Percentiles rank a stretch among this genome's conserved stretches.
These are phyloP conservation scores for Fraxinus cuspidata DNA, from an alignment of 257 asterid genomes.

Conservation along the genomic window DNA sequence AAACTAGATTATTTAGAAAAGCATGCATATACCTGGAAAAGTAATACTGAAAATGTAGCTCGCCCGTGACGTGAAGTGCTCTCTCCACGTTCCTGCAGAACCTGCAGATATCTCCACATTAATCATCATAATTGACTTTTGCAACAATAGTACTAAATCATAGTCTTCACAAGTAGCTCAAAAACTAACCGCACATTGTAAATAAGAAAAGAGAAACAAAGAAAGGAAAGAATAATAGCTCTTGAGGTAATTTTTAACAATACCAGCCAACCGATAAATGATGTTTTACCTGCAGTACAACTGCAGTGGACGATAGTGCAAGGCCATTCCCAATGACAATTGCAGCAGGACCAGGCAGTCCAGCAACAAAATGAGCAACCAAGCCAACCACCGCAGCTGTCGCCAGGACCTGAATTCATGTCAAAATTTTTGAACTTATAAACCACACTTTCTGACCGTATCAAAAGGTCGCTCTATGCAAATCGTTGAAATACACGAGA, in stretches of 20 bases:
- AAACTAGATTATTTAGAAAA: conserved; percentile 8
- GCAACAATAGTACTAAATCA: conserved; percentile 2
- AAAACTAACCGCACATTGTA: not conserved
- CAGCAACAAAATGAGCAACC: conserved; percentile 74
- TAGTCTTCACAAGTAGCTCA: not conserved
- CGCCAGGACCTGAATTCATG: conserved; percentile 71
- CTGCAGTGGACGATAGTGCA: conserved; percentile 98
- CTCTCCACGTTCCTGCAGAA: conserved; percentile 98
- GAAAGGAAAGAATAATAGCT: not conserved
- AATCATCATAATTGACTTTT: conserved; percentile 30
- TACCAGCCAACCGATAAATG: conserved; percentile 6
- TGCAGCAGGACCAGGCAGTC: conserved; percentile 95
- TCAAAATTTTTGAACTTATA: conserved; percentile 16
- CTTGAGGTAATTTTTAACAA: conserved; percentile 1
- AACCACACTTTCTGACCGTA: conserved; percentile 6
- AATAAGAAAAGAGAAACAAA: not conserved
- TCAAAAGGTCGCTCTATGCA: conserved; percentile 7
- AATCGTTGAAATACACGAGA: conserved; percentile 12
- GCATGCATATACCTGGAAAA: conserved; percentile 74
- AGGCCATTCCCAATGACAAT: conserved; percentile 98
- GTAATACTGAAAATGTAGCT: conserved; percentile 94
- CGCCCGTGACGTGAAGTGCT: conserved; percentile 99
- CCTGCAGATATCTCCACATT: conserved; percentile 55
- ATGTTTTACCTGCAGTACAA: conserved; percentile 85
- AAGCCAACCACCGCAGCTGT: conserved; percentile 82